Evolutionary conservation across 805 yeast genomes (phyloP).

Genomic region (Yamadazyma ubonensis): DNA sequence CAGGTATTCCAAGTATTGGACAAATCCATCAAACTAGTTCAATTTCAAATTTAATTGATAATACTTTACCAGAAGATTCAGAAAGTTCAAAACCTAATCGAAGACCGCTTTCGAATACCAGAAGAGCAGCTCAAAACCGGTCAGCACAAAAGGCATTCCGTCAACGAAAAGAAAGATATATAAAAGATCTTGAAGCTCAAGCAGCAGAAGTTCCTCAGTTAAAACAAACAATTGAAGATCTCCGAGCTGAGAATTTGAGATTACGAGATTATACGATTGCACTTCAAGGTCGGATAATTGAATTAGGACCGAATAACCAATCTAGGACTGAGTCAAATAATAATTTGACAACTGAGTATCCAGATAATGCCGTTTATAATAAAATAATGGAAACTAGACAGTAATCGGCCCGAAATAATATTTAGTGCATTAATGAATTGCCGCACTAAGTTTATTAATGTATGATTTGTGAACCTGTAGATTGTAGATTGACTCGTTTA

Average conservation of each 20-base stretch:
- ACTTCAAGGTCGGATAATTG: slow-evolving; percentile 65
- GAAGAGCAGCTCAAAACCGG: slow-evolving; percentile 90
- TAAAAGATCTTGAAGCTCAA: slow-evolving; percentile 74
- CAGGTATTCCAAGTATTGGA: neutral
- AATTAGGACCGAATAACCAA: slow-evolving; percentile 26
- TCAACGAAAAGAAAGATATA: slow-evolving; percentile 75
- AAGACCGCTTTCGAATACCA: slow-evolving; percentile 57
- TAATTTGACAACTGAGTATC: neutral
- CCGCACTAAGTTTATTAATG: too few species aligned
- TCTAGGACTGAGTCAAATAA: neutral
- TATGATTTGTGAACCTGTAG: too few species aligned
- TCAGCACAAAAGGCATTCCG: slow-evolving; percentile 91
- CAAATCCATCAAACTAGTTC: neutral
- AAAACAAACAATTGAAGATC: slow-evolving; percentile 61
- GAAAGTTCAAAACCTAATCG: neutral
- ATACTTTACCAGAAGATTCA: neutral
- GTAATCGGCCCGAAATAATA: too few species aligned
- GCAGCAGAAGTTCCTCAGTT: slow-evolving; percentile 63
- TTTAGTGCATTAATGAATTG: too few species aligned
- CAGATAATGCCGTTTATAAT: slow-evolving; percentile 4
- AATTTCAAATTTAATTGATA: neutral
- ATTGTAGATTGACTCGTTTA: too few species aligned
- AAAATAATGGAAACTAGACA: slow-evolving; percentile 7
- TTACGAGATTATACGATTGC: slow-evolving; percentile 71
- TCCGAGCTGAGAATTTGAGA: slow-evolving; percentile 67